Evolutionary conservation across 2,329 filamentous ascomycete species (phyloP).

Genomic region (Tolypocladium sp.): DNA sequence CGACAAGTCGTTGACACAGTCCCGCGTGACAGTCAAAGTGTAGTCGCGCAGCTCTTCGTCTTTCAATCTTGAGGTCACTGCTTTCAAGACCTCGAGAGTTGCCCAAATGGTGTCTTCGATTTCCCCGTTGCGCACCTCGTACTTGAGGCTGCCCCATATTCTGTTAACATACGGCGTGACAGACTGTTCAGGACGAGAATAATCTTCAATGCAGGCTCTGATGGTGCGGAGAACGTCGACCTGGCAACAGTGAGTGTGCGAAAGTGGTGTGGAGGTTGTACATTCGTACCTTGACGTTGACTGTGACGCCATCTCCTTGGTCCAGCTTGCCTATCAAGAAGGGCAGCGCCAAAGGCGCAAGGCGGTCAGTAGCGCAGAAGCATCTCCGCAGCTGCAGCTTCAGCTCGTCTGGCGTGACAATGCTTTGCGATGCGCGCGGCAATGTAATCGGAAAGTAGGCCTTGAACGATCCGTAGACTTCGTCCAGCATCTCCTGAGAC

Average conservation of each 20-base stretch:
- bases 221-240: constrained; percentile 48
- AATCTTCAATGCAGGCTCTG: constrained; percentile 41
- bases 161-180: constrained; percentile 39
- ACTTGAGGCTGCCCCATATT: constrained; percentile 53
- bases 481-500: constrained; percentile 34
- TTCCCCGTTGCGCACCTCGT: constrained; percentile 53
- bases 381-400: constrained; percentile 44
- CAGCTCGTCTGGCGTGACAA: constrained; percentile 46
- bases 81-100: constrained; percentile 44
- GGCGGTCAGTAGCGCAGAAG: constrained; percentile 39
- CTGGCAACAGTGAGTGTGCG: constrained; percentile 16
- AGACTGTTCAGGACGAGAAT: constrained; percentile 34
- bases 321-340: constrained; percentile 50
- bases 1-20: constrained; percentile 43
- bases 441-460: constrained; percentile 54
- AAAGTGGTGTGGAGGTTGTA: background rate
- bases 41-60: constrained; percentile 36
- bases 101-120: constrained; percentile 47
- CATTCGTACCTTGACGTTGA: constrained; percentile 47
- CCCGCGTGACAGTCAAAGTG: constrained; percentile 37
- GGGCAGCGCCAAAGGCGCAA: constrained; percentile 38
- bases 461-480: constrained; percentile 46
- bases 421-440: constrained; percentile 37
- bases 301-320: constrained; percentile 48
- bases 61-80: constrained; percentile 36